Evolutionary conservation across 2,329 filamentous ascomycete genomes (phyloP).

Genomic region (Colletotrichum liaoningense): DNA sequence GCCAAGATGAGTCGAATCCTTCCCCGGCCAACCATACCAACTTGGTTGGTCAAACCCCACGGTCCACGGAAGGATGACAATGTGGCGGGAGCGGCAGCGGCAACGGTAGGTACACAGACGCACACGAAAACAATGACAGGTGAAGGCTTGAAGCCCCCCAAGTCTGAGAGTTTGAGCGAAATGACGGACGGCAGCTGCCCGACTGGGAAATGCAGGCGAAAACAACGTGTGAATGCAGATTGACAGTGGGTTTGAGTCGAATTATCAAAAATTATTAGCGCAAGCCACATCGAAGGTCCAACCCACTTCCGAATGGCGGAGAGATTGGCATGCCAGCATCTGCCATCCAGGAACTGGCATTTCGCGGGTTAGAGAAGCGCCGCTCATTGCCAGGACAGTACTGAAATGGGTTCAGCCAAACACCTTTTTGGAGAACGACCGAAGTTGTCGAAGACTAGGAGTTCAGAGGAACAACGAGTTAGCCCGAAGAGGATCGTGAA

Average conservation of each 20-base stretch:
- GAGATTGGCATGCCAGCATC: neutral
- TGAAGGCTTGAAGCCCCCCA: neutral
- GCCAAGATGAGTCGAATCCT: neutral
- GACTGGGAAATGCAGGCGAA: slow-evolving; percentile 23
- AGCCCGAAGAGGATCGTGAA: neutral
- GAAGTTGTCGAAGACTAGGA: neutral
- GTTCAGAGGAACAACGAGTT: neutral
- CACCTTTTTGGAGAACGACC: neutral
- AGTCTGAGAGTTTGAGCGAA: slow-evolving; percentile 6
- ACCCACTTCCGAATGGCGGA: slow-evolving; percentile 3
- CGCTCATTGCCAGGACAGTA: neutral
- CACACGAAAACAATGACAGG: neutral
- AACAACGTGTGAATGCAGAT: slow-evolving; percentile 18
- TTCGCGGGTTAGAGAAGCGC: neutral
- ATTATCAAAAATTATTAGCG: slow-evolving; percentile 13
- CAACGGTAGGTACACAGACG: slow-evolving; percentile 1
- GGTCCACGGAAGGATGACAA: neutral
- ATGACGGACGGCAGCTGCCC: slow-evolving; percentile 11
- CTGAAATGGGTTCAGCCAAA: neutral
- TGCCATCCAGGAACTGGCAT: neutral
- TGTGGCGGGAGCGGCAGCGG: slow-evolving; percentile 3
- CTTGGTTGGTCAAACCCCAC: neutral
- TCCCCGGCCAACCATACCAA: neutral
- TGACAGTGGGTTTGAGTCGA: slow-evolving; percentile 16
- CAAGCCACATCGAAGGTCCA: slow-evolving; percentile 16